These are phyloP conservation scores for Vaccinium macrocarpon DNA, from an alignment of 148 eudicot genomes.

Conservation along the genomic window DNA sequence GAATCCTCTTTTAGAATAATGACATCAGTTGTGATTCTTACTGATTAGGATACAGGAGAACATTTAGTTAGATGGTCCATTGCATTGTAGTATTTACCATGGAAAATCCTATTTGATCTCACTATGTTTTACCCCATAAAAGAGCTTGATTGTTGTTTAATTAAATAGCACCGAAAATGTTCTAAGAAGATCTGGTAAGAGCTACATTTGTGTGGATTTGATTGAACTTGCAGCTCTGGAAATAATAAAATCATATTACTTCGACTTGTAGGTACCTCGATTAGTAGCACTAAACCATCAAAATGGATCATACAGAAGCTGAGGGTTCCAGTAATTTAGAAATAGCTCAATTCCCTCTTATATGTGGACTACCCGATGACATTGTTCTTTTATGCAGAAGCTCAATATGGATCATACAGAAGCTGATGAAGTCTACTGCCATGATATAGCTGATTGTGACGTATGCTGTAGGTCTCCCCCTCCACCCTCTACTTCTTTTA, in stretches of 20 bases:
- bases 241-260: background rate
- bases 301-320: slow-evolving; percentile 28
- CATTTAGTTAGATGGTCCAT: background rate
- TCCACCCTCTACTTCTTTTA: no score
- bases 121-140: background rate
- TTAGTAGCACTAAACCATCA: background rate
- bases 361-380: slow-evolving; percentile 78
- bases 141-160: background rate
- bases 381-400: slow-evolving; percentile 74
- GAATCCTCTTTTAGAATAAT: no score
- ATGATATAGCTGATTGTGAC: no score
- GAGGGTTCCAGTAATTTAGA: slow-evolving; percentile 20
- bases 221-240: slow-evolving; percentile 6
- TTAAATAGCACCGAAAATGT: background rate
- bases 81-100: background rate
- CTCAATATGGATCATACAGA: no score
- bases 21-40: background rate
- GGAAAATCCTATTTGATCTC: background rate
- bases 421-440: no score
- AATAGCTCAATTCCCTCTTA: slow-evolving; percentile 35
- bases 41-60: background rate
- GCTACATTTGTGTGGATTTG: no score
- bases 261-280: slow-evolving; percentile 10
- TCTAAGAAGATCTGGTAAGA: background rate
- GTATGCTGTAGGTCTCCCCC: no score